phyloP scores from a whole-genome alignment of 2,329 filamentous ascomycete species.

The Aspergillus ochraceus region DNA sequence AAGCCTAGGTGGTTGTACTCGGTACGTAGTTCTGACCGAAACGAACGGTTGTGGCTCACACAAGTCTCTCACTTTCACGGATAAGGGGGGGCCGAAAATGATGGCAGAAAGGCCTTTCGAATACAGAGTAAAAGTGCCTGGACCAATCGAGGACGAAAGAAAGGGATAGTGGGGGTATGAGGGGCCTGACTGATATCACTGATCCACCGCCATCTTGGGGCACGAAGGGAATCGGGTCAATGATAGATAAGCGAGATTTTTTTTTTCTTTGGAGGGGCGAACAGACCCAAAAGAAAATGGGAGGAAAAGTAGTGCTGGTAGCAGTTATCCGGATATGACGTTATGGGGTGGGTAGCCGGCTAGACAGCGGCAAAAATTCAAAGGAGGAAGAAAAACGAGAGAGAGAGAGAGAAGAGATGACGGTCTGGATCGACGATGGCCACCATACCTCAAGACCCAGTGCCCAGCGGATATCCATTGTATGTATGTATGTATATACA shows the following conservation, averaged over 20 bases:
- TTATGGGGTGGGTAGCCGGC: constrained; percentile 15
- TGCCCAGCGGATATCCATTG: too few relatives aligned
- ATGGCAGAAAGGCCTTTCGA: constrained; percentile 3
- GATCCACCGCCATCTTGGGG: constrained; percentile 20
- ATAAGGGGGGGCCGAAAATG: constrained; percentile 1
- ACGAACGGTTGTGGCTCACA: constrained; percentile 2
- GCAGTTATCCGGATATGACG: constrained; percentile 27
- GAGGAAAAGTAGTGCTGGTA: constrained; percentile 25
- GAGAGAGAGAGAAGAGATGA: background rate
- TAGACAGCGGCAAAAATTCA: background rate
- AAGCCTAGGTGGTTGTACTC: background rate
- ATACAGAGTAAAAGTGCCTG: constrained; percentile 8
- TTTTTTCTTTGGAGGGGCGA: constrained; percentile 12
- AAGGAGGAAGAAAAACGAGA: background rate
- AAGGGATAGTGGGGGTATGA: constrained; percentile 15
- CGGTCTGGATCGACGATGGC: background rate
- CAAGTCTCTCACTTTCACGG: constrained; percentile 1
- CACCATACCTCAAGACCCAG: background rate
- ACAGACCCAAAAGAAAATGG: constrained; percentile 21
- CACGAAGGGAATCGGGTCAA: constrained; percentile 14
- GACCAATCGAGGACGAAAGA: constrained; percentile 15
- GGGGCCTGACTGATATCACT: constrained; percentile 20
- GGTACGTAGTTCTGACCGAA: constrained; percentile 7
- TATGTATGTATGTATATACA: too few relatives aligned
- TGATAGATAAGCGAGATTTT: constrained; percentile 8